Percentiles rank a stretch among this genome's conserved stretches.
phyloP scores from a whole-genome alignment of 345 rosid species.

The Citropsis articulata region DNA sequence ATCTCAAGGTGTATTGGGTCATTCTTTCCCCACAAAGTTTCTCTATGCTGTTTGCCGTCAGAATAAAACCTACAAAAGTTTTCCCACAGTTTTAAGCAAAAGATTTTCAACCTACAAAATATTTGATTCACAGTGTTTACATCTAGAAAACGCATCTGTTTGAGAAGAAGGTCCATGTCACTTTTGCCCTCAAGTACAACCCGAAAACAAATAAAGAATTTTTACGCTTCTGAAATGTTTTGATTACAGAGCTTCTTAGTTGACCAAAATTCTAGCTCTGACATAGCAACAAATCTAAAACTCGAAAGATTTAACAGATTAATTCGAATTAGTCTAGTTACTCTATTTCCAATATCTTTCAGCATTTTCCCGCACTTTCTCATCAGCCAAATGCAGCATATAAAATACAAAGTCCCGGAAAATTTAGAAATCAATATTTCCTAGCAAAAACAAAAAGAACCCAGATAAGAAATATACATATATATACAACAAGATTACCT shows the following conservation, averaged over 20 bases:
- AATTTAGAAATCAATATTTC: background rate
- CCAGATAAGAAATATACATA: constrained; percentile 17
- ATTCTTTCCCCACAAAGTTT: constrained; percentile 39
- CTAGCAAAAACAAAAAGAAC: constrained; percentile 13
- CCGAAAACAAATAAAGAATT: background rate
- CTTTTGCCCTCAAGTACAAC: background rate
- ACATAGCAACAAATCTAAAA: constrained; percentile 4
- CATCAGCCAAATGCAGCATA: constrained; percentile 8
- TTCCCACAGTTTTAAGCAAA: background rate
- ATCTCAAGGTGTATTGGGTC: constrained; percentile 41
- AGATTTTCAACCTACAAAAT: background rate
- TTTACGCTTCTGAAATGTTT: background rate
- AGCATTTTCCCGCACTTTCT: background rate
- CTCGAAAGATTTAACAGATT: background rate
- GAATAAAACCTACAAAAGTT: constrained; percentile 59
- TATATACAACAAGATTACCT: constrained; percentile 33
- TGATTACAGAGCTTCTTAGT: background rate
- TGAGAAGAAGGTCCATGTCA: background rate
- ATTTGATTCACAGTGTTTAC: background rate
- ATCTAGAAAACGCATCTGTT: background rate
- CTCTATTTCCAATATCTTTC: background rate
- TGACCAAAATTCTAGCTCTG: background rate
- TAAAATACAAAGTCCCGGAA: background rate
- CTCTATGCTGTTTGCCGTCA: constrained; percentile 51
- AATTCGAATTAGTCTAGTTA: background rate